phyloP scores from a whole-genome alignment of 129 eudicot species.

The Oenanthe sinensis region DNA sequence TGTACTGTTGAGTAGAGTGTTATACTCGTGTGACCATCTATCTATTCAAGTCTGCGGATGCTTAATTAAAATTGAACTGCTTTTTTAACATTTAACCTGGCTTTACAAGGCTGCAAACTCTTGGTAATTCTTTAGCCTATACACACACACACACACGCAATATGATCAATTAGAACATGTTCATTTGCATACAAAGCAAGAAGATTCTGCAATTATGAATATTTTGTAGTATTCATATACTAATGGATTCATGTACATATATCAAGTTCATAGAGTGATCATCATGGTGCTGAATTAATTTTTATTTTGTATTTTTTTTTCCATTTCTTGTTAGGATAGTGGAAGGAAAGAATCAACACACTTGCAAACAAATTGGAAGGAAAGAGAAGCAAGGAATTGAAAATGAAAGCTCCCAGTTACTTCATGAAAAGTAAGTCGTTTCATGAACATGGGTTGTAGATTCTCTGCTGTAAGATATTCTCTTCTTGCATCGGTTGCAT shows the following conservation, averaged over 20 bases:
- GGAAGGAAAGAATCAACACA: slow-evolving; percentile 13
- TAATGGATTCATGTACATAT: neutral
- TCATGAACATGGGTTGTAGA: neutral
- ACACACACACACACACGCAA: neutral
- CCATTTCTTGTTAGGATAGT: neutral
- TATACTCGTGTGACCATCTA: neutral
- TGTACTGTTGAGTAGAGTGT: neutral
- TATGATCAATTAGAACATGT: neutral
- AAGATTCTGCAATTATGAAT: neutral
- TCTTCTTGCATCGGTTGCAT: neutral
- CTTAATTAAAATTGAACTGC: neutral
- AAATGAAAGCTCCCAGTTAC: slow-evolving; percentile 1
- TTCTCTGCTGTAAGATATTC: neutral
- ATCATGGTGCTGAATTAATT: neutral
- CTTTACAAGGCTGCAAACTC: neutral
- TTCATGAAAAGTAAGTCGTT: slow-evolving; percentile 1
- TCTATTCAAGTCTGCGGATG: neutral
- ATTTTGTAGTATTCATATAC: neutral
- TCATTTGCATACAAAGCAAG: neutral
- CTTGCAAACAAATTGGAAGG: neutral
- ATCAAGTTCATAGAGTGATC: neutral
- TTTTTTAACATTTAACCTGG: neutral
- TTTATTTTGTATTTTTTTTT: neutral
- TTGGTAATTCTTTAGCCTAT: neutral
- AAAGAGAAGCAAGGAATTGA: slow-evolving; percentile 1